Conservation (phyloP, 106 monocot species). For the Triglochin maritima region DNA sequence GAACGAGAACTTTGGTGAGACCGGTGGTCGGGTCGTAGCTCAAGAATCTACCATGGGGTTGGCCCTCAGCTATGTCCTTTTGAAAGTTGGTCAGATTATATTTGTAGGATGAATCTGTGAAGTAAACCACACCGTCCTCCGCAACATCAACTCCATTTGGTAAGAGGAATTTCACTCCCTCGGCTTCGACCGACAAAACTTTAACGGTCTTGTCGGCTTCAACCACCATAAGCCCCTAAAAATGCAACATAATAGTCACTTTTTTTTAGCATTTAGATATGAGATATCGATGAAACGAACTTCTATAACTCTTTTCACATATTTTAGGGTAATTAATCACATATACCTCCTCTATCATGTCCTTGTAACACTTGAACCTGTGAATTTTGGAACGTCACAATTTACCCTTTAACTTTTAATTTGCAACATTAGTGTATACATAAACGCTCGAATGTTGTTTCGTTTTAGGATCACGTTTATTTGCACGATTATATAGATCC, state of each 20-base stretch:
- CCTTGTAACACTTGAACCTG: no score
- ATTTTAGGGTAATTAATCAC: no score
- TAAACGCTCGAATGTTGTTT: no score
- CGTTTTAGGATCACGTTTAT: no score
- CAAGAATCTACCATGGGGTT: conserved; percentile 41
- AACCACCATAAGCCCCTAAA: conserved; percentile 43
- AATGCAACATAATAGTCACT: neutral
- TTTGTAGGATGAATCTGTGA: conserved; percentile 85
- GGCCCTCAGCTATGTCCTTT: conserved; percentile 38
- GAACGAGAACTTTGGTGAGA: conserved; percentile 4
- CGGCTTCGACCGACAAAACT: conserved; percentile 44
- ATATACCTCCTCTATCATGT: no score
- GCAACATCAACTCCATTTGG: conserved; percentile 66
- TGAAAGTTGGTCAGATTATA: conserved; percentile 19
- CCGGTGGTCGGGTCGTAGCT: conserved; percentile 2
- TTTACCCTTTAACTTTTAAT: no score
- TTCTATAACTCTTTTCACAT: no score
- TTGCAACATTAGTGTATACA: no score
- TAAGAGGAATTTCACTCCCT: conserved; percentile 42
- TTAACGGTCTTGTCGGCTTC: conserved; percentile 23
- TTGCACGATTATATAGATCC: no score
- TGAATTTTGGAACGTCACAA: no score
- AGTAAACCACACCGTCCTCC: conserved; percentile 50
- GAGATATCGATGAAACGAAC: no score
- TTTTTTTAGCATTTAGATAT: no score